phyloP scores from a whole-genome alignment of 2,329 filamentous ascomycete genomes.

The Alternaria tenuissima region DNA sequence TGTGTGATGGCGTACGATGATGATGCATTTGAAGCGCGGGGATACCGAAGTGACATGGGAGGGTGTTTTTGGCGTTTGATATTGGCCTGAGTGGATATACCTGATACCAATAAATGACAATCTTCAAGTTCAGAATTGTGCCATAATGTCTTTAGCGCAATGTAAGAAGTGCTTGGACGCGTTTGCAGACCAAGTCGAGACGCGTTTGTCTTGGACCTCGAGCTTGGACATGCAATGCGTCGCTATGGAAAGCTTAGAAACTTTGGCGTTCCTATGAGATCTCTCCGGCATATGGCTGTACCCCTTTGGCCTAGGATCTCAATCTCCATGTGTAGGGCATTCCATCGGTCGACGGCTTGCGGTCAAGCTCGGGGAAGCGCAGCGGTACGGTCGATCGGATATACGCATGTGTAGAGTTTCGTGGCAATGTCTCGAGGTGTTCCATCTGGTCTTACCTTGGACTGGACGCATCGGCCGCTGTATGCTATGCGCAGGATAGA shows the following conservation, averaged over 20 bases:
- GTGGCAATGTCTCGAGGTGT: background rate
- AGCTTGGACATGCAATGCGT: background rate
- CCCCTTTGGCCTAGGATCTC: too few relatives aligned
- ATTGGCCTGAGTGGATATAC: background rate
- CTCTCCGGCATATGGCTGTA: too few relatives aligned
- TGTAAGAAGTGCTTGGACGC: background rate
- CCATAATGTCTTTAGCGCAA: background rate
- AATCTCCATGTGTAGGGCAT: background rate
- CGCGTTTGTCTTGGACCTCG: background rate
- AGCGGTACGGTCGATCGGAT: background rate
- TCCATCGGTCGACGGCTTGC: background rate
- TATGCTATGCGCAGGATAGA: background rate
- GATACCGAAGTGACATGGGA: constrained; percentile 15
- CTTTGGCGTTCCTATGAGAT: background rate
- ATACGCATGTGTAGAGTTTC: background rate
- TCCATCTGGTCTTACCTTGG: background rate
- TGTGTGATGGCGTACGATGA: background rate
- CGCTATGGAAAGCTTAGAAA: background rate
- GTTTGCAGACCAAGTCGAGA: background rate
- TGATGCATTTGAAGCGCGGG: constrained; percentile 4
- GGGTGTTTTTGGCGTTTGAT: constrained; percentile 19
- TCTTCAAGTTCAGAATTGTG: background rate
- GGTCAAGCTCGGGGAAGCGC: background rate
- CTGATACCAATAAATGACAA: background rate
- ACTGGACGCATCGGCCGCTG: background rate